Percentiles rank a stretch among this genome's conserved stretches.
phyloP scores from a whole-genome alignment of 2,329 filamentous ascomycete species.

The Penicillium paneum region DNA sequence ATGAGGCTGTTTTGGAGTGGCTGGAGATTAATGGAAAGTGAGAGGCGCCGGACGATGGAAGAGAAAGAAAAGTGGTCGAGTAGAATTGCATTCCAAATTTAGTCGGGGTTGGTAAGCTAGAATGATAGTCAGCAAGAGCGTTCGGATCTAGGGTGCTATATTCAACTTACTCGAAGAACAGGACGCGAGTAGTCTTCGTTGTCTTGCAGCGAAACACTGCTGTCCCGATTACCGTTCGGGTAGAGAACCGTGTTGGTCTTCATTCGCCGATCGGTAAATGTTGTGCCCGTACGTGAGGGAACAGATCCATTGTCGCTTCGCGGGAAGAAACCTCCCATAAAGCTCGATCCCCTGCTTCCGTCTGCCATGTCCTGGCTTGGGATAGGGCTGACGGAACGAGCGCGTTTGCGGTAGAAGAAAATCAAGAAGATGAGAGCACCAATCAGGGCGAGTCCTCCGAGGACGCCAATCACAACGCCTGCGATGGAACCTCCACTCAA shows the following conservation, averaged over 20 bases:
- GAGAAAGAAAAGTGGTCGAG: slow-evolving; percentile 15
- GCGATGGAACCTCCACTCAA: slow-evolving; percentile 44
- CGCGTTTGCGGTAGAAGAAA: slow-evolving; percentile 39
- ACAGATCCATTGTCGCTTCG: slow-evolving; percentile 17
- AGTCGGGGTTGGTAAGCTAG: slow-evolving; percentile 38
- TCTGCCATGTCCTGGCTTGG: slow-evolving; percentile 32
- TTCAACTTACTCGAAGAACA: slow-evolving; percentile 41
- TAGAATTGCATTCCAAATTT: slow-evolving; percentile 14
- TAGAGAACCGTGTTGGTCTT: slow-evolving; percentile 44
- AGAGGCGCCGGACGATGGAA: slow-evolving; percentile 12
- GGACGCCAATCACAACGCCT: slow-evolving; percentile 44
- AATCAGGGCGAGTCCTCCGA: slow-evolving; percentile 39
- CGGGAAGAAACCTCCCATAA: slow-evolving; percentile 32
- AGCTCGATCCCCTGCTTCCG: slow-evolving; percentile 35
- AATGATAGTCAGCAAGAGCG: slow-evolving; percentile 15
- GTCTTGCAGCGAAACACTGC: slow-evolving; percentile 47
- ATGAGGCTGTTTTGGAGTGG: slow-evolving; percentile 33
- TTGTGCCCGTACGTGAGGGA: slow-evolving; percentile 26
- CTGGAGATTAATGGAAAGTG: slow-evolving; percentile 26
- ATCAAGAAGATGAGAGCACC: slow-evolving; percentile 40
- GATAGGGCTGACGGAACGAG: slow-evolving; percentile 28
- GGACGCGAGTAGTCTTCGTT: slow-evolving; percentile 49
- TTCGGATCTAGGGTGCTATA: background rate
- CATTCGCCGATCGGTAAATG: slow-evolving; percentile 46
- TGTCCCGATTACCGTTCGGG: slow-evolving; percentile 41